Percentiles rank a stretch among this genome's conserved stretches.
These are phyloP conservation scores for Candida ficus DNA, from an alignment of 805 yeast genomes.

Conservation along the genomic window DNA sequence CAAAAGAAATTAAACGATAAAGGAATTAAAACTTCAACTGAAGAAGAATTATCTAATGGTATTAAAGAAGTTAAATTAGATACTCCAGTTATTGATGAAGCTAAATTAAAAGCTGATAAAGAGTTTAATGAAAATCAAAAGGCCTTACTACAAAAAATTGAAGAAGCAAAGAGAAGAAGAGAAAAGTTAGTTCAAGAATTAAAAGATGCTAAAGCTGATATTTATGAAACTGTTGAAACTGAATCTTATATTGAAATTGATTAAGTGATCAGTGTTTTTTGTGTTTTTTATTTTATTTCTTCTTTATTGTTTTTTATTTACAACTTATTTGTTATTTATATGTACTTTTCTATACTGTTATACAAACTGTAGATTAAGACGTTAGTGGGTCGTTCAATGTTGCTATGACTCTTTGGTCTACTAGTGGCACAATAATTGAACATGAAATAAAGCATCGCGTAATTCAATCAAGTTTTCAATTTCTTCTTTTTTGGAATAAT, in stretches of 20 bases:
- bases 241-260: slow-evolving; percentile 18
- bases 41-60: slow-evolving; percentile 2
- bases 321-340: too few species aligned
- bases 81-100: slow-evolving; percentile 2
- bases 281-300: too few species aligned
- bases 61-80: slow-evolving; percentile 7
- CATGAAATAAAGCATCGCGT: too few species aligned
- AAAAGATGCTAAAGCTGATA: slow-evolving; percentile 8
- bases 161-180: slow-evolving; percentile 18
- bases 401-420: too few species aligned
- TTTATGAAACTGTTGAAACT: slow-evolving; percentile 16
- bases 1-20: slow-evolving; percentile 6
- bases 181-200: slow-evolving; percentile 16
- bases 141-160: slow-evolving; percentile 13
- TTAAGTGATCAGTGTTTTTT: too few species aligned
- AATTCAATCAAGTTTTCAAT: too few species aligned
- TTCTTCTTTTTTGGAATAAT: too few species aligned
- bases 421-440: too few species aligned
- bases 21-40: slow-evolving; percentile 1
- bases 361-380: too few species aligned
- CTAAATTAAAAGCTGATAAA: slow-evolving; percentile 2
- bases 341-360: too few species aligned
- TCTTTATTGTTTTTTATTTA: too few species aligned
- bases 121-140: slow-evolving; percentile 13
- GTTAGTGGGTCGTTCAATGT: too few species aligned